Evolutionary conservation across 495 filamentous ascomycete genomes (phyloP), one percentile per base, ranked within the genome.

Genomic region (Terfezia claveryi): DNA sequence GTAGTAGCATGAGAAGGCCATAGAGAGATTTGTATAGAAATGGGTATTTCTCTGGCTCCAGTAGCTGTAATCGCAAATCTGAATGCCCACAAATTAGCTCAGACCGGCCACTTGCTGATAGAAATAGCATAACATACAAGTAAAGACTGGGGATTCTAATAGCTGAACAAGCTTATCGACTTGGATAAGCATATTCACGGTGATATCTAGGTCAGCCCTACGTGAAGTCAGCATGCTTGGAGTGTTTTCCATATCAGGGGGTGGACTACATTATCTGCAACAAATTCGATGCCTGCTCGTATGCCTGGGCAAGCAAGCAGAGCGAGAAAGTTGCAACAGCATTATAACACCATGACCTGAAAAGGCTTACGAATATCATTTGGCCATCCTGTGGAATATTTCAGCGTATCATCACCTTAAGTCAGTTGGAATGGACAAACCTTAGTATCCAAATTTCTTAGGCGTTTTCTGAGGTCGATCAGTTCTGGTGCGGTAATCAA

Each of bases 161-260:
- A 99, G 78, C 69, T 99, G 92, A 12, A 99, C 92, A 41, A 99
- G 75, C 67, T 99, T 99, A 68, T 99, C 92, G 64, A 99, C 94
- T 67, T 99, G 92, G 53, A 99, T 96, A 54, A 99, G 78, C 70
- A 95, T 91, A 58, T 91, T 93, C 59, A 99, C 89, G 0, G 91
- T 96, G 84, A 96, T 96, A 69, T 99, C 92, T 27, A 99, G 76
- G 58, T 99, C 92, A 53, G 87, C 92, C 68, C 87, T 94, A 59
- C 10, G 20, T n/a, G 36, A 1, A 52, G 36, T 57, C 50, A 62
- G 53, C 11, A 16, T 61, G 8, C 81, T 64, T 81, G 73, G 58
- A 59, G 56, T 55, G 49, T 36, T 27, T 36, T 37, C 8, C 12
- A 55, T 4, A 20, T n/a, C n/a, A 37, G 38, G 16, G 32, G 8